phyloP scores from a whole-genome alignment of 2,329 filamentous ascomycete genomes.

The Botrytis medusae region DNA sequence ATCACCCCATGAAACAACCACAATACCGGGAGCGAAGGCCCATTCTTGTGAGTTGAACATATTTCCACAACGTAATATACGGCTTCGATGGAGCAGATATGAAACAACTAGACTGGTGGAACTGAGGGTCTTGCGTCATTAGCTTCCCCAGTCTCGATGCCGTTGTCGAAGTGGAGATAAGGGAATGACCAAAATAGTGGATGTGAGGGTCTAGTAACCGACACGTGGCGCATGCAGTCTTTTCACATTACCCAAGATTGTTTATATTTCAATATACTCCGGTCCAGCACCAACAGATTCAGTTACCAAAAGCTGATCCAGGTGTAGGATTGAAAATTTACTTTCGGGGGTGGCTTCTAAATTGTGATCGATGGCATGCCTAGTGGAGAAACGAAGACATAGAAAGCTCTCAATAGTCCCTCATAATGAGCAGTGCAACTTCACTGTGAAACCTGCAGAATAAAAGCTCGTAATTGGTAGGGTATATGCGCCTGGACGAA shows the following conservation, averaged over 20 bases:
- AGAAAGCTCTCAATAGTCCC: background rate
- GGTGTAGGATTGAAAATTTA: too few relatives aligned
- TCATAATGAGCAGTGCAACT: background rate
- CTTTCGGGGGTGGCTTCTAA: background rate
- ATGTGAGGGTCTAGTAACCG: conserved; percentile 1
- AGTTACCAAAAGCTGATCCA: background rate
- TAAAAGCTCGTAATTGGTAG: background rate
- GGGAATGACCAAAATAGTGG: conserved; percentile 1
- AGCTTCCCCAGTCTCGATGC: background rate
- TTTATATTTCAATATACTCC: background rate
- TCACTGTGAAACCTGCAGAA: too few relatives aligned
- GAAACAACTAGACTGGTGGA: background rate
- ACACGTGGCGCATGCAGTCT: background rate
- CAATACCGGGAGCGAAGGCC: background rate
- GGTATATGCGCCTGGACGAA: background rate
- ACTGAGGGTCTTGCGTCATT: background rate
- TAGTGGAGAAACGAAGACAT: background rate
- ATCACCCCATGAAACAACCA: background rate
- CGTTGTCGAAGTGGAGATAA: conserved; percentile 7
- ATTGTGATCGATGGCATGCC: background rate
- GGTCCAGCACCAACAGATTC: background rate
- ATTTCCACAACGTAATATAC: background rate
- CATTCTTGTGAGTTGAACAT: background rate
- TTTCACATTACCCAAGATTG: background rate
- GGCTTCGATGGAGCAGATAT: background rate